A percentile compares a stretch with the other conserved stretches of the same genome.
Evolutionary conservation across 2,329 filamentous ascomycete species (phyloP).

Genomic region (Arthrobotrys megalospora): DNA sequence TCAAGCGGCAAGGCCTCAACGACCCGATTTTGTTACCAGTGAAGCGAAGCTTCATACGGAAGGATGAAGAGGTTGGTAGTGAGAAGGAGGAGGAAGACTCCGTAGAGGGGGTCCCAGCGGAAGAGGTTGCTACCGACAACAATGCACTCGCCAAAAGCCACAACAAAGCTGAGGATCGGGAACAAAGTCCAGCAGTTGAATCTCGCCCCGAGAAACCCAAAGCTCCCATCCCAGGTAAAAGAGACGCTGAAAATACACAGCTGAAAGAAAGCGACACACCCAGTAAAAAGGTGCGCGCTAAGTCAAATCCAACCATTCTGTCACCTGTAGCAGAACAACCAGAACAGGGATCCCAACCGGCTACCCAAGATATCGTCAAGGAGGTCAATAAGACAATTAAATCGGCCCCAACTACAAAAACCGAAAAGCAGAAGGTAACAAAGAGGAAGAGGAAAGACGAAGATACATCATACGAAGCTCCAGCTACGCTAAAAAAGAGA

Average conservation of each 20-base stretch:
- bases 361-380: background rate
- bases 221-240: too few species aligned
- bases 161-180: too few species aligned
- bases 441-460: conserved; percentile 6
- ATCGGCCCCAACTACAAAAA: background rate
- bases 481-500: conserved; percentile 9
- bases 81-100: background rate
- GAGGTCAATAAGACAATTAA: background rate
- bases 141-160: too few species aligned
- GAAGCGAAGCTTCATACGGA: conserved; percentile 22
- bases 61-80: background rate
- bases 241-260: too few species aligned
- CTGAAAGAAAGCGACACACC: too few species aligned
- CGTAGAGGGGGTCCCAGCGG: too few species aligned
- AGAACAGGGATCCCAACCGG: background rate
- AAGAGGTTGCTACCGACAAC: too few species aligned
- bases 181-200: too few species aligned
- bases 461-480: background rate
- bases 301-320: background rate
- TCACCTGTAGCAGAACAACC: background rate
- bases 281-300: background rate
- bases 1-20: background rate
- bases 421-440: background rate
- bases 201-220: too few species aligned
- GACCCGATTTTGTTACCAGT: conserved; percentile 35